Evolutionary conservation across 176 grass and related monocot genomes (phyloP).

Genomic region (Ensete glaucum): DNA sequence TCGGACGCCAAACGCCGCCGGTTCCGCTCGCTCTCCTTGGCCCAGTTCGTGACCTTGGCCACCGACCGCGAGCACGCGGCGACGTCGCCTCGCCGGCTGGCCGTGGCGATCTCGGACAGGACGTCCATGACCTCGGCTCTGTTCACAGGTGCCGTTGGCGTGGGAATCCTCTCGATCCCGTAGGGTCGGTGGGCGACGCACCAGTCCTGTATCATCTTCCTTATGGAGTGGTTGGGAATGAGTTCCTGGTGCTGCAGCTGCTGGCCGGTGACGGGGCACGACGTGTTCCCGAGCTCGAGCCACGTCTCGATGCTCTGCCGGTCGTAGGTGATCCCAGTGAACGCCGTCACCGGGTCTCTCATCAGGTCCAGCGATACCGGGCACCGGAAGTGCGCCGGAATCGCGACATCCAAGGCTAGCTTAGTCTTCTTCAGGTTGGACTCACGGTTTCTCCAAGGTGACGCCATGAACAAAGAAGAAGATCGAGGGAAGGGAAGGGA

Average conservation of each 20-base stretch:
- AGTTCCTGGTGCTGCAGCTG: slow-evolving; percentile 40
- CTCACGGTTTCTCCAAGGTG: not conserved
- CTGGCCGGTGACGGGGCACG: slow-evolving; percentile 48
- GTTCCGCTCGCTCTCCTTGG: slow-evolving; percentile 69
- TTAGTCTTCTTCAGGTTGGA: not conserved
- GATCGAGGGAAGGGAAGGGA: slow-evolving; percentile 33
- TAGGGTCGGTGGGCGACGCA: slow-evolving; percentile 46
- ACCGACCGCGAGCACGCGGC: slow-evolving; percentile 21
- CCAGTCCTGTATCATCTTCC: slow-evolving; percentile 79
- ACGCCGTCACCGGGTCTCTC: slow-evolving; percentile 53
- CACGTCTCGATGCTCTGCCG: slow-evolving; percentile 49
- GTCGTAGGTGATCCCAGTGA: slow-evolving; percentile 74
- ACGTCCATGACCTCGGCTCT: slow-evolving; percentile 33
- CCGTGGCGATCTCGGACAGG: slow-evolving; percentile 17
- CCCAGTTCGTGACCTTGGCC: slow-evolving; percentile 29
- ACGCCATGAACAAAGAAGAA: not conserved
- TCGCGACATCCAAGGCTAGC: not conserved
- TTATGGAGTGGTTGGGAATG: slow-evolving; percentile 58
- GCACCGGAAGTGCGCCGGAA: slow-evolving; percentile 56
- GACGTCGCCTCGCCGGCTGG: slow-evolving; percentile 8
- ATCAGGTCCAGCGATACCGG: slow-evolving; percentile 78
- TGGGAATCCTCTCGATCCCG: slow-evolving; percentile 65
- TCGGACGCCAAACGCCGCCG: slow-evolving; percentile 26
- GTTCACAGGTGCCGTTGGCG: slow-evolving; percentile 53
- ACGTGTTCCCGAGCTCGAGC: slow-evolving; percentile 37